Conservation (phyloP, 164 flowering plant species). For the Stephania yunnanensis region DNA sequence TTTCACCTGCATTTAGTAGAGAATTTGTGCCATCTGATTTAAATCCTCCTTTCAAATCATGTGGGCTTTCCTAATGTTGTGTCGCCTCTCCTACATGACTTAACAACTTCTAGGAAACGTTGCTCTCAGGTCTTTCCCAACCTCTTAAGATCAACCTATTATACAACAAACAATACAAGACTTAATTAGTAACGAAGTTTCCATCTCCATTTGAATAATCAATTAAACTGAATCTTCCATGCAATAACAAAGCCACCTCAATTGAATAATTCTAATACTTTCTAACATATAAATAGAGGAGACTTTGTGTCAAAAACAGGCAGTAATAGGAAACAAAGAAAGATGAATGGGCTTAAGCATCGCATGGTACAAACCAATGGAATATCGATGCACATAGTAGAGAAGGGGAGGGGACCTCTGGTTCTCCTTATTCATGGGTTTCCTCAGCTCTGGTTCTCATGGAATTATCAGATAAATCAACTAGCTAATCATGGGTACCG, state of each 20-base stretch:
- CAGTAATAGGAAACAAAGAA: neutral
- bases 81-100: too few species aligned
- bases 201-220: neutral
- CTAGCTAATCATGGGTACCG: slow-evolving; percentile 36
- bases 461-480: slow-evolving; percentile 44
- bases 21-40: too few species aligned
- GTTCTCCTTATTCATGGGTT: slow-evolving; percentile 49
- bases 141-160: too few species aligned
- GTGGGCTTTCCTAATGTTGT: too few species aligned
- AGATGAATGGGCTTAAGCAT: slow-evolving; percentile 18
- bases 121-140: too few species aligned
- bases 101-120: too few species aligned
- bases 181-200: neutral
- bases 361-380: slow-evolving; percentile 32
- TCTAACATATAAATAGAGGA: neutral
- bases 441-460: slow-evolving; percentile 46
- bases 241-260: neutral
- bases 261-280: neutral
- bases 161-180: neutral
- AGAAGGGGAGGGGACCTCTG: slow-evolving; percentile 40
- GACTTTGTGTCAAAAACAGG: neutral
- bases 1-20: too few species aligned
- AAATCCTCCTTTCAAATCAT: too few species aligned
- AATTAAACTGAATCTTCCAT: neutral
- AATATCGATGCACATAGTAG: slow-evolving; percentile 45